Percentiles rank a stretch among this genome's conserved stretches.
These are phyloP conservation scores for Entelexis sorbosivorans DNA, from an alignment of 1,139 yeast species.

Conservation along the genomic window DNA sequence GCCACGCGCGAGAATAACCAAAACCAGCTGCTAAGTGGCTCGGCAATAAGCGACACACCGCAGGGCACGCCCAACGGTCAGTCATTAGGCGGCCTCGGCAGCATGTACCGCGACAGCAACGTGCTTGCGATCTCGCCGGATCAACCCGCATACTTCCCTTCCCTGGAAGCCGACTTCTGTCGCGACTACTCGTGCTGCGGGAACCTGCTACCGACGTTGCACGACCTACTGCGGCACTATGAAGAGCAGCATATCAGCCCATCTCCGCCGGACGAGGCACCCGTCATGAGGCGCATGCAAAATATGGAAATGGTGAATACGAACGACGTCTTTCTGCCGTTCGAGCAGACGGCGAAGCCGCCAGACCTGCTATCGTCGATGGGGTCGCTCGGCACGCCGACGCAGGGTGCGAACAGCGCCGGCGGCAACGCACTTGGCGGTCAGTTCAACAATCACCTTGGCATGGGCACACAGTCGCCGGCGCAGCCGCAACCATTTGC, in stretches of 20 bases:
- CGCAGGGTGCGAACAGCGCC: constrained; percentile 2
- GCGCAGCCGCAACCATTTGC: constrained; percentile 15
- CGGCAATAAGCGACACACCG: constrained; percentile 16
- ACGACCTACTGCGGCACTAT: constrained; percentile 84
- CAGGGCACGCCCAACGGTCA: constrained; percentile 1
- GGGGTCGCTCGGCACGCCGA: not conserved
- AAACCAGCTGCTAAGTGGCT: constrained; percentile 20
- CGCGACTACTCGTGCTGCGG: constrained; percentile 97
- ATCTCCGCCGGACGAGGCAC: constrained; percentile 42
- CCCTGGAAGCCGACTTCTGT: constrained; percentile 89
- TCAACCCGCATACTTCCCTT: constrained; percentile 43
- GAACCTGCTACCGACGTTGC: constrained; percentile 77
- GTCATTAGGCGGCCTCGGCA: not conserved
- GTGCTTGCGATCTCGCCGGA: constrained; percentile 15
- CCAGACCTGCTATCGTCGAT: constrained; percentile 6
- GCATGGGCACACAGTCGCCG: not conserved
- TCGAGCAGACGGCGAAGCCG: constrained; percentile 24
- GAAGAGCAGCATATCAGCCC: constrained; percentile 92
- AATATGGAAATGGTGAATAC: constrained; percentile 65
- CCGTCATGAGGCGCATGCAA: constrained; percentile 34
- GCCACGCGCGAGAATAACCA: constrained; percentile 23
- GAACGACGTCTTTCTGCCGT: constrained; percentile 63
- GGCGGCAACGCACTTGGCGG: constrained; percentile 1
- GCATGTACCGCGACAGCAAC: not conserved
- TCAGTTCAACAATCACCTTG: not conserved